Base-by-base conservation (phyloP, 1,139 yeast species). In the Debaryomyces coudertii region DNA sequence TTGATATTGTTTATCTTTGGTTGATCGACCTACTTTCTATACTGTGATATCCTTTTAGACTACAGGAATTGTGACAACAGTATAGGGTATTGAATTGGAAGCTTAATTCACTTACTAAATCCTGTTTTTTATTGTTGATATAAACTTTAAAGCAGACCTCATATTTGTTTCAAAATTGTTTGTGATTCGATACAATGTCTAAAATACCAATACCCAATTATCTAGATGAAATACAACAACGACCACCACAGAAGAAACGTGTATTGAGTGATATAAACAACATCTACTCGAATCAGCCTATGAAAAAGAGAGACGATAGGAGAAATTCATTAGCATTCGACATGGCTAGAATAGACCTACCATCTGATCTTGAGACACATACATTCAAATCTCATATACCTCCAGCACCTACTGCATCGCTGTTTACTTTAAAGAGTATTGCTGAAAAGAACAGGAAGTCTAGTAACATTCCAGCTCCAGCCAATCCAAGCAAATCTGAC, bases 241-340 rank as follows among this genome's bases (percentile, higher is more conserved):
- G 40, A 5, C 18, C 38, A 30, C 34, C 34, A 29, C 31, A 44
- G 31, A 51, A 51, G 39, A 49, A 57, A 46, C 51, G 61, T 28
- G 56, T 53, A n/a, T 52, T 58, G 4, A 50, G 52, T 25, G 60
- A 58, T 8, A 50, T 55, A 20, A 30, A 45, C 36, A 50, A 50
- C 38, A 46, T 34, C 7, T 38, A 36, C n/a, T 15, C 16, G 14
- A 22, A 20, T 36, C 24, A 18, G 5, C 7, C 29, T 33, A 15
- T 28, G 25, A 42, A 47, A 42, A 36, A 30, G 33, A 15, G 24
- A 15, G 40, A 42, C 25, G 35, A 36, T 16, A 39, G 40, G 36
- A 42, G 57, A 29, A 51, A 48, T 22, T 53, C 60, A 3, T 45
- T 57, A 16, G 59, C 55, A 2, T 54, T 57, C 35, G 60, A 53